Evolutionary conservation across 2,329 filamentous ascomycete species (phyloP).

Genomic region (Exserohilum turcica): DNA sequence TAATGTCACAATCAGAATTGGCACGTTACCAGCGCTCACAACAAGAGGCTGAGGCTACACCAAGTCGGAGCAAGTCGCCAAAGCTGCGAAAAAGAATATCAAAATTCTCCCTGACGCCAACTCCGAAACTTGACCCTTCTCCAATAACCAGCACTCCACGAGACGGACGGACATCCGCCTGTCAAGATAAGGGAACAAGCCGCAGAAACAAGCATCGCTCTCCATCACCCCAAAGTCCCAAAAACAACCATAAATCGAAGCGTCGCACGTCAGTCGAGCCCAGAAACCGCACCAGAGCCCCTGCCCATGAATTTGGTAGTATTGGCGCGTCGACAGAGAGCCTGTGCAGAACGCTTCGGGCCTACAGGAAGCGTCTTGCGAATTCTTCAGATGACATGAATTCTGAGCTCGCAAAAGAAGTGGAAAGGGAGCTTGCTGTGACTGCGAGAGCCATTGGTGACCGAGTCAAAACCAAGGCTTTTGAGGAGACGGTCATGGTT

Average conservation of each 20-base stretch:
- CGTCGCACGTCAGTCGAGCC: constrained; percentile 58
- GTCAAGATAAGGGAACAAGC: constrained; percentile 23
- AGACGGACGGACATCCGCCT: constrained; percentile 25
- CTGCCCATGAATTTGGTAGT: constrained; percentile 41
- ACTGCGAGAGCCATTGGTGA: constrained; percentile 54
- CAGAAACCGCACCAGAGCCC: constrained; percentile 54
- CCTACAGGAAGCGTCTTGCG: constrained; percentile 64
- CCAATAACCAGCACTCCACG: constrained; percentile 37
- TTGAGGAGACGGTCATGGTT: constrained; percentile 52
- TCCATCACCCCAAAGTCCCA: constrained; percentile 50
- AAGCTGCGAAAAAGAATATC: constrained; percentile 62
- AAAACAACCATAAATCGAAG: constrained; percentile 43
- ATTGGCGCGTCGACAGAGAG: constrained; percentile 57
- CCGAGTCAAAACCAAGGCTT: constrained; percentile 45
- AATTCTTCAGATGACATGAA: constrained; percentile 54
- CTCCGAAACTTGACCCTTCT: constrained; percentile 53
- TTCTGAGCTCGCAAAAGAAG: constrained; percentile 56
- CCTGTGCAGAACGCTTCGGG: constrained; percentile 61
- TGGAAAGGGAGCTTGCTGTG: constrained; percentile 62
- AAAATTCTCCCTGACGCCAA: constrained; percentile 55
- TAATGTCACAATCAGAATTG: constrained; percentile 85
- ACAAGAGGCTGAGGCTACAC: constrained; percentile 43
- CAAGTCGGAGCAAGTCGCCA: constrained; percentile 54
- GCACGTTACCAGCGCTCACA: constrained; percentile 71
- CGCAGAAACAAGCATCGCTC: constrained; percentile 47